Conservation (phyloP, 2,329 filamentous ascomycete species). For the Fusarium keratoplasticum region DNA sequence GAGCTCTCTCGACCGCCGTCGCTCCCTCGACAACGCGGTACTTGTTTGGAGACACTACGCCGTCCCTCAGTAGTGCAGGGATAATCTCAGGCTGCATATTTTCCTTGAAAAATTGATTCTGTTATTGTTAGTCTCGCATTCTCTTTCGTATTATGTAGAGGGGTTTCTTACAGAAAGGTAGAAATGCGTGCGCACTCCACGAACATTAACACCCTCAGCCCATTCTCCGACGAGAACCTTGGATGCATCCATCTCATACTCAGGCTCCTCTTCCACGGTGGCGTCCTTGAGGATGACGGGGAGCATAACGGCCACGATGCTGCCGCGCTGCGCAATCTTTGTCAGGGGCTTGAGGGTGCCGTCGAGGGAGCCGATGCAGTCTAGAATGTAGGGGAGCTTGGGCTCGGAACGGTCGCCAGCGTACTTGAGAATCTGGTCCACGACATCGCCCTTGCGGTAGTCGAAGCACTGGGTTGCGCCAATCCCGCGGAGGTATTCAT, state of each 20-base stretch:
- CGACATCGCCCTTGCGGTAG: conserved; percentile 54
- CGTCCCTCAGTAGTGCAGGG: conserved; percentile 57
- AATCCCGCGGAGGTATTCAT: conserved; percentile 55
- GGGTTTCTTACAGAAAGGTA: conserved; percentile 45
- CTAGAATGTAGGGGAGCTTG: conserved; percentile 60
- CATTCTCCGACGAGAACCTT: conserved; percentile 56
- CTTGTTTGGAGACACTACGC: conserved; percentile 55
- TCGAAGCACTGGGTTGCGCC: conserved; percentile 62
- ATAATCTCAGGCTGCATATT: conserved; percentile 67
- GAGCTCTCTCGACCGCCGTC: conserved; percentile 52
- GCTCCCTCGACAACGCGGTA: conserved; percentile 56
- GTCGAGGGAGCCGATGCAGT: conserved; percentile 65
- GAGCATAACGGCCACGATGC: conserved; percentile 68
- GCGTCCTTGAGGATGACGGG: conserved; percentile 69
- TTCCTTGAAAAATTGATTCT: conserved; percentile 68
- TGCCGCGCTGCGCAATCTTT: conserved; percentile 60
- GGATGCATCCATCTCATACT: conserved; percentile 66
- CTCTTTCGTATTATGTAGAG: too few species aligned
- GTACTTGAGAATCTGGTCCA: conserved; percentile 49
- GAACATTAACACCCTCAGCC: conserved; percentile 62
- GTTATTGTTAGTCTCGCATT: conserved; percentile 2
- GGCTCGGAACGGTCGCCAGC: conserved; percentile 9
- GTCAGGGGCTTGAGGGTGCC: conserved; percentile 62
- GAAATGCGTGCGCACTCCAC: conserved; percentile 60
- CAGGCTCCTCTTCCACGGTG: conserved; percentile 57